Base-by-base conservation (phyloP, 78 protist species). In the Paulinella micropora region DNA sequence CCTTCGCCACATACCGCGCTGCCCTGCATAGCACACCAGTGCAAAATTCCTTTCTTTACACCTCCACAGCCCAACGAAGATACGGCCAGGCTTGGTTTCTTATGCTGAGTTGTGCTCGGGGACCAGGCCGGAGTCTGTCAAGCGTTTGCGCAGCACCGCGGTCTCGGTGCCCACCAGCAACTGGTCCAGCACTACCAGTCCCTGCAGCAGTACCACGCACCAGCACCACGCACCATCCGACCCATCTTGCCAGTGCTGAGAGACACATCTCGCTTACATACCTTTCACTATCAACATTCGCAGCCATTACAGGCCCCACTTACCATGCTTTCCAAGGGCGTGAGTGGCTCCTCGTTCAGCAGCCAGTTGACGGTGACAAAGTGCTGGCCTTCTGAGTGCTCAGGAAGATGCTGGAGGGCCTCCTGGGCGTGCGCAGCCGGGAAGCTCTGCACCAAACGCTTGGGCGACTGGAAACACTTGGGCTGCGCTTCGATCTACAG, bases 131-230 rank as follows among this genome's bases (percentile, higher is more conserved):
- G 86, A 79, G 15, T 36, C 88, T 40, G 3, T 36, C 34, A 82
- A 40, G 0, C 79, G 64, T 83, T 90, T 90, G 83, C 40, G 34
- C 39, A 90, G 83, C 36, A 39, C 34, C 6, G 92, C 3, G 35
- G 89, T 86, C 34, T 73, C 79, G n/a, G 89, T 87, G 37, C 92
- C 92, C 90, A 90, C 34, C 4, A 90, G 90, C 67, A 90, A 39
- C 37, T 90, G 84, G 32, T 69, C 89, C 35, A 90, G 87, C 2
- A 88, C 2, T 86, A 73, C 88, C 64, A 85, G 88, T 37, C 40
- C 88, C 64, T 85, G 79, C 73, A 79, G 37, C 1, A 0, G n/a
- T 26, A 35, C 37, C 35, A 29, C 35, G 3, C 64, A 73, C 87
- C 39, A 84, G 87, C 67, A 0, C 67, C 79, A 39, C 87, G 38